Evolutionary conservation across 768 basidiomycete species (phyloP).

Genomic region (Psilocybe cyanescens): DNA sequence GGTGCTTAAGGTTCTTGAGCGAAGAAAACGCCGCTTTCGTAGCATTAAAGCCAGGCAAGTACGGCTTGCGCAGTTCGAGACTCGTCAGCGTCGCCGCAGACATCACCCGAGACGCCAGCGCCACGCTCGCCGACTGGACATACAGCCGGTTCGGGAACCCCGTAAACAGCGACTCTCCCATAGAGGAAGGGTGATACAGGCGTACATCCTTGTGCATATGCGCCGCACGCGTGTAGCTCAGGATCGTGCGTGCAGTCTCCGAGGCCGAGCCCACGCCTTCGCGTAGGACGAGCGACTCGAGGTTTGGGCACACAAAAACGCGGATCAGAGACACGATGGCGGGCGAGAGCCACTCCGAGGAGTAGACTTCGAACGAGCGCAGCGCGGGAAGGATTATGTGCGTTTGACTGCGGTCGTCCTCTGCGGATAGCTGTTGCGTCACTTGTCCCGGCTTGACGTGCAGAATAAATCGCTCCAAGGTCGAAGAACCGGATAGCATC

Average conservation of each 20-base stretch:
- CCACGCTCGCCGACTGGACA: constrained; percentile 24
- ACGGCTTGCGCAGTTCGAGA: constrained; percentile 27
- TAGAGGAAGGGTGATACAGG: constrained; percentile 2
- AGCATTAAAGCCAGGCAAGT: constrained; percentile 22
- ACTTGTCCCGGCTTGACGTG: constrained; percentile 31
- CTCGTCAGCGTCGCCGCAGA: constrained; percentile 21
- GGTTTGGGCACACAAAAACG: constrained; percentile 29
- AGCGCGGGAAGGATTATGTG: constrained; percentile 31
- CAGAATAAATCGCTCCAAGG: constrained; percentile 26
- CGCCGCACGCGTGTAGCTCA: constrained; percentile 22
- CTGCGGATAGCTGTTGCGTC: constrained; percentile 20
- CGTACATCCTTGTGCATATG: constrained; percentile 2
- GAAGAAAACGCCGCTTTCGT: constrained; percentile 22
- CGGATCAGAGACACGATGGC: constrained; percentile 26
- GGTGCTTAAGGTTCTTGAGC: constrained; percentile 25
- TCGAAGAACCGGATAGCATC: constrained; percentile 25
- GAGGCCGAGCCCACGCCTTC: constrained; percentile 19
- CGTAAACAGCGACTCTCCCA: constrained; percentile 6
- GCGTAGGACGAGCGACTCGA: constrained; percentile 26
- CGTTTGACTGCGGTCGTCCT: not conserved
- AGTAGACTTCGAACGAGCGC: constrained; percentile 26
- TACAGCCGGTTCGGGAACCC: constrained; percentile 18
- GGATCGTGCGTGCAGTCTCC: constrained; percentile 21
- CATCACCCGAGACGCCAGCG: constrained; percentile 24
- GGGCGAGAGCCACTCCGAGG: constrained; percentile 35